These are phyloP conservation scores for Gaeumannomyces tritici DNA, from an alignment of 2,329 filamentous ascomycete species.

Conservation along the genomic window DNA sequence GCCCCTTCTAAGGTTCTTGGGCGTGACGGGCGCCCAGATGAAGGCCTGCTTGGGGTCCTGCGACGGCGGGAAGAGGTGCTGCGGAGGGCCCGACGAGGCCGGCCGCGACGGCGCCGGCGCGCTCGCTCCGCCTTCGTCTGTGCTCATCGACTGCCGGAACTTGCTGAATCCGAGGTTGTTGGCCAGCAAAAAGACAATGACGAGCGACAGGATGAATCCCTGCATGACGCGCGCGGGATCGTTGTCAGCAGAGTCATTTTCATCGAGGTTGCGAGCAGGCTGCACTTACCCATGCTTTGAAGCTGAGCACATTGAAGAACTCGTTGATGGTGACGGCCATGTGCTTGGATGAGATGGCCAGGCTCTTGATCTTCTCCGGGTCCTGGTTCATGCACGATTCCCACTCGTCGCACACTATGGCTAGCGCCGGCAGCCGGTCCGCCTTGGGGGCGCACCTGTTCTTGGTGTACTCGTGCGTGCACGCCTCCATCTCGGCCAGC, in stretches of 20 bases:
- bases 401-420: conserved; percentile 69
- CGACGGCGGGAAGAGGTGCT: conserved; percentile 10
- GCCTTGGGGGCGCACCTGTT: conserved; percentile 63
- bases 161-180: conserved; percentile 38
- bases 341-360: conserved; percentile 75
- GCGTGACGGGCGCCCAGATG: conserved; percentile 41
- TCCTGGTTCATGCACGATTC: conserved; percentile 80
- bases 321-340: conserved; percentile 90
- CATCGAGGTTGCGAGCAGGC: not conserved
- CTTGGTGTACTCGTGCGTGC: conserved; percentile 60
- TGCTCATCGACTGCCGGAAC: conserved; percentile 19
- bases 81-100: conserved; percentile 2
- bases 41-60: conserved; percentile 28
- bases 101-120: conserved; percentile 16
- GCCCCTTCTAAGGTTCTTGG: conserved; percentile 32
- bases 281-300: conserved; percentile 55
- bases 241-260: not conserved
- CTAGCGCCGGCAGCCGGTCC: conserved; percentile 62
- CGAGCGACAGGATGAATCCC: conserved; percentile 41
- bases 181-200: conserved; percentile 37
- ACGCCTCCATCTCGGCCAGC: conserved; percentile 63
- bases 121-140: not conserved
- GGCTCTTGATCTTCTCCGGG: conserved; percentile 64
- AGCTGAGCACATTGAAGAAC: conserved; percentile 83
- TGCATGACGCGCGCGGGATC: conserved; percentile 15